A percentile compares a stretch with the other conserved stretches of the same genome.
These are phyloP conservation scores for Heterobasidion occidentale DNA, from an alignment of 1,284 basidiomycete genomes.

Conservation along the genomic window DNA sequence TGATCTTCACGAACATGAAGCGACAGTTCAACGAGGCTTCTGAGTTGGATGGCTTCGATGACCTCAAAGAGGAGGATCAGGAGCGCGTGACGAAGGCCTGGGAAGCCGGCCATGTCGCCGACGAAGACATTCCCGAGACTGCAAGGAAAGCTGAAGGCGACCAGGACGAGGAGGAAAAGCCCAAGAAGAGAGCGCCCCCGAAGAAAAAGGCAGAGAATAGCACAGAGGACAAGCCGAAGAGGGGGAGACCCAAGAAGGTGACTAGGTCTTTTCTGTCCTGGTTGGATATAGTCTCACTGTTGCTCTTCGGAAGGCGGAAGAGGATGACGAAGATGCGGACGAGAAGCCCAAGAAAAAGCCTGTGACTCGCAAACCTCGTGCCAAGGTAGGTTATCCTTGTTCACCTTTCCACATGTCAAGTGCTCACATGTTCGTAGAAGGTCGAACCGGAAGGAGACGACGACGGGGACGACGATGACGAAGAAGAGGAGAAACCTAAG, in stretches of 20 bases:
- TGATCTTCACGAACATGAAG: constrained; percentile 70
- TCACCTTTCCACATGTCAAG: neutral
- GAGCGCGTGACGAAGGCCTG: constrained; percentile 61
- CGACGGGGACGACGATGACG: constrained; percentile 14
- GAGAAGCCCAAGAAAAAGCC: constrained; percentile 19
- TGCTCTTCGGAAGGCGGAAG: constrained; percentile 18
- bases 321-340: constrained; percentile 24
- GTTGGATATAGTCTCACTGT: neutral
- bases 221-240: constrained; percentile 28
- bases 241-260: constrained; percentile 27
- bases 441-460: constrained; percentile 21
- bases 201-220: constrained; percentile 24
- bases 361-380: constrained; percentile 27
- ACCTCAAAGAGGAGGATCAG: constrained; percentile 57
- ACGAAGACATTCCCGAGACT: constrained; percentile 69
- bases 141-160: constrained; percentile 52
- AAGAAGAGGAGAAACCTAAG: constrained; percentile 23
- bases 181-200: constrained; percentile 20
- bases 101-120: constrained; percentile 67
- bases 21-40: constrained; percentile 46
- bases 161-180: constrained; percentile 27
- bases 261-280: neutral
- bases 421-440: constrained; percentile 20
- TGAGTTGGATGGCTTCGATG: constrained; percentile 70
- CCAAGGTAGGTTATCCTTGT: constrained; percentile 24